Conservation (phyloP, 352 stramenopile genomes). For the Blastocystis hominis region DNA sequence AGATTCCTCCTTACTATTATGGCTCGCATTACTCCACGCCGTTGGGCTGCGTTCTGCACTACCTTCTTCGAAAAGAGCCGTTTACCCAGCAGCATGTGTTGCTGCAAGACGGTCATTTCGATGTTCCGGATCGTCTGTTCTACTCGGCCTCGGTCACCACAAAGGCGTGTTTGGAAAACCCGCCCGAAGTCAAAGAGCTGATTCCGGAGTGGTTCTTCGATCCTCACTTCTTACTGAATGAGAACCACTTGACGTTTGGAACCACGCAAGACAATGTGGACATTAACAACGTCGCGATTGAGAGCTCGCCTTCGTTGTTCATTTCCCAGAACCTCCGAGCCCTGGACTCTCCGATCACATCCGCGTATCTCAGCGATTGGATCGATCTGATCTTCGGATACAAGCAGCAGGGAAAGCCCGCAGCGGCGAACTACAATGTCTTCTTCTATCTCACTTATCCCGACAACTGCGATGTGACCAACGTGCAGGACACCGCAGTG, state of each 20-base stretch:
- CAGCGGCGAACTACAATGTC: slow-evolving; percentile 84
- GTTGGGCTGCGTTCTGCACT: slow-evolving; percentile 89
- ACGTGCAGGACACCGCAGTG: not conserved
- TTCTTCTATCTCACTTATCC: slow-evolving; percentile 95
- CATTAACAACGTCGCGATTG: not conserved
- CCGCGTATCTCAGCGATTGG: slow-evolving; percentile 86
- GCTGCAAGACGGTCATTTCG: slow-evolving; percentile 89
- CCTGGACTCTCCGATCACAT: slow-evolving; percentile 92
- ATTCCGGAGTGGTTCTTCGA: slow-evolving; percentile 90
- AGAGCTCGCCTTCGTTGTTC: slow-evolving; percentile 73
- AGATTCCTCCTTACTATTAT: slow-evolving; percentile 78
- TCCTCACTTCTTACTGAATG: slow-evolving; percentile 84
- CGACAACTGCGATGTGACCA: slow-evolving; percentile 75
- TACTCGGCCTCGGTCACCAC: slow-evolving; percentile 80
- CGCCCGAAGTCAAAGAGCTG: slow-evolving; percentile 93
- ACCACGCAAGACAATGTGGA: slow-evolving; percentile 67
- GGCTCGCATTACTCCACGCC: slow-evolving; percentile 86
- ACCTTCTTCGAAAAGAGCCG: slow-evolving; percentile 86
- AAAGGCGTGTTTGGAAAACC: slow-evolving; percentile 83
- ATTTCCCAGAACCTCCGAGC: slow-evolving; percentile 82
- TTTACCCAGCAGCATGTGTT: slow-evolving; percentile 83
- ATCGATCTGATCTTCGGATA: slow-evolving; percentile 96
- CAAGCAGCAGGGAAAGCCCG: slow-evolving; percentile 84
- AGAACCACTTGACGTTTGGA: slow-evolving; percentile 84
- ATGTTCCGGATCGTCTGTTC: slow-evolving; percentile 92